Evolutionary conservation across 495 filamentous ascomycete species (phyloP).

Genomic region (Tuber calosporum): DNA sequence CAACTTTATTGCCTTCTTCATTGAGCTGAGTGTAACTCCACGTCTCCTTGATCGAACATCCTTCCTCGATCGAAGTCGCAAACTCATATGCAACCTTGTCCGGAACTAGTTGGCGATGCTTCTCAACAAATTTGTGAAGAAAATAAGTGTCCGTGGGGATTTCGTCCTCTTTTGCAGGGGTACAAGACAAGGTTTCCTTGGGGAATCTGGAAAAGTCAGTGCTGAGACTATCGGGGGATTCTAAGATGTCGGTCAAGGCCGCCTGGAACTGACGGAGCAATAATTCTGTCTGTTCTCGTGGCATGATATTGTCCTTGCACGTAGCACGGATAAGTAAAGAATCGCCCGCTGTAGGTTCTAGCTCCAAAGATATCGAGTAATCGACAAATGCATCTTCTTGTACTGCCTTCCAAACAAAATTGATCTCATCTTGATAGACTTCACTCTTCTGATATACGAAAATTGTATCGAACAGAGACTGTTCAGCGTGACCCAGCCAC

Average conservation of each 20-base stretch:
- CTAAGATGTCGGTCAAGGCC: constrained; percentile 47
- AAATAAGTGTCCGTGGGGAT: constrained; percentile 47
- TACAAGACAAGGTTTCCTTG: constrained; percentile 49
- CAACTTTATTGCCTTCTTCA: constrained; percentile 54
- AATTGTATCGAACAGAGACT: constrained; percentile 66
- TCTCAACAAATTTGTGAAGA: constrained; percentile 60
- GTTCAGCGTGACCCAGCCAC: constrained; percentile 53
- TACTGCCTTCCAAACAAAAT: constrained; percentile 46
- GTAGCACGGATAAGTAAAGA: constrained; percentile 55
- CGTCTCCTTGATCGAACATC: constrained; percentile 34
- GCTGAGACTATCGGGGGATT: constrained; percentile 40
- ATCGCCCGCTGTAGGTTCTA: constrained; percentile 50
- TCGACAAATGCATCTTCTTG: constrained; percentile 54
- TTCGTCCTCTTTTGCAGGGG: constrained; percentile 47
- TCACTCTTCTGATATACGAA: constrained; percentile 65
- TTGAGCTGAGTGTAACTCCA: constrained; percentile 62
- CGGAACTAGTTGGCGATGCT: constrained; percentile 44
- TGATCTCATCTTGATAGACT: constrained; percentile 11
- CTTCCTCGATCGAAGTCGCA: constrained; percentile 44
- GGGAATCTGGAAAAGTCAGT: constrained; percentile 25
- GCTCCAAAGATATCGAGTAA: constrained; percentile 65
- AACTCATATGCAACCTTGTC: constrained; percentile 56
- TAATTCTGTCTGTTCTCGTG: constrained; percentile 55
- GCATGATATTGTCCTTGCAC: constrained; percentile 55
- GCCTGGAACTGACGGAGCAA: constrained; percentile 58